These are phyloP conservation scores for Naganishia sp. DNA, from an alignment of 1,284 basidiomycete genomes.

Conservation along the genomic window DNA sequence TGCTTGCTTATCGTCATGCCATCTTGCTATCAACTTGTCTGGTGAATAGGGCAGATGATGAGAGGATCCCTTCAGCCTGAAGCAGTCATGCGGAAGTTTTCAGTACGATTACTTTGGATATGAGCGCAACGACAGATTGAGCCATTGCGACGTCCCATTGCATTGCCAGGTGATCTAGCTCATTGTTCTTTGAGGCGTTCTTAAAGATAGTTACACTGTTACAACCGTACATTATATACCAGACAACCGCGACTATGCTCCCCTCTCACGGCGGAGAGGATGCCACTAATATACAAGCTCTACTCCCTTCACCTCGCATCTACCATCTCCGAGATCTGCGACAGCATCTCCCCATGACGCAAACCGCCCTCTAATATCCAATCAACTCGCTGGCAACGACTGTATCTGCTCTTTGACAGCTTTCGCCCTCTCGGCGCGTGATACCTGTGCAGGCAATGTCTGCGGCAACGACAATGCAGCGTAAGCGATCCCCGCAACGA, in stretches of 20 bases:
- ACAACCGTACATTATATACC: not conserved
- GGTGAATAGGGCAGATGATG: too few species aligned
- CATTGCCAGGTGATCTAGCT: too few species aligned
- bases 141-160: too few species aligned
- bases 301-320: not conserved
- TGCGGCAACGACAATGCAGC: constrained; percentile 37
- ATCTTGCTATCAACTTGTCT: not conserved
- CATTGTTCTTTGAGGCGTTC: too few species aligned
- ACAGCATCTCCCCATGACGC: not conserved
- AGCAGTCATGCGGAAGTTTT: too few species aligned
- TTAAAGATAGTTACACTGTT: not conserved
- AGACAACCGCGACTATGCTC: not conserved
- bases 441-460: constrained; percentile 46
- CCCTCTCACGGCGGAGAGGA: not conserved
- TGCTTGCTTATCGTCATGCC: not conserved
- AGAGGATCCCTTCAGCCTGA: too few species aligned
- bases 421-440: constrained; percentile 50
- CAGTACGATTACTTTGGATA: too few species aligned
- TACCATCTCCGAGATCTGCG: not conserved
- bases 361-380: too few species aligned
- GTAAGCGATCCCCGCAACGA: not conserved
- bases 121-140: too few species aligned
- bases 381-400: constrained; percentile 20
- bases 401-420: constrained; percentile 49
- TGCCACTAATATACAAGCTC: not conserved